phyloP scores from a whole-genome alignment of 805 yeast species.

The Suhomyces faveliae region DNA sequence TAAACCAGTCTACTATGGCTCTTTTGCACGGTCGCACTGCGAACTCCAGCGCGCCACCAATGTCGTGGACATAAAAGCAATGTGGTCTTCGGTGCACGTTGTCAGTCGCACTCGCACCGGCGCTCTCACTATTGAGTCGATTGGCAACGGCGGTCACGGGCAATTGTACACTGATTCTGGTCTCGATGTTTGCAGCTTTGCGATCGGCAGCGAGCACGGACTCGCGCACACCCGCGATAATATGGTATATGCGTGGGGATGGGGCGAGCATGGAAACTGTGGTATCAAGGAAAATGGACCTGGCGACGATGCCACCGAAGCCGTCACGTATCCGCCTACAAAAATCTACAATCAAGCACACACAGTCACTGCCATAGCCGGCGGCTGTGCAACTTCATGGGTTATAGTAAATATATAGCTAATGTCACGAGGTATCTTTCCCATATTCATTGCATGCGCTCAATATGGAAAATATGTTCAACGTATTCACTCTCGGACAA shows the following conservation, averaged over 20 bases:
- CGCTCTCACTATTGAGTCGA: constrained; percentile 35
- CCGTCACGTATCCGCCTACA: constrained; percentile 39
- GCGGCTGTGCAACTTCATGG: constrained; percentile 76
- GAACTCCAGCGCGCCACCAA: neutral
- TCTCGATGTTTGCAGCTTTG: constrained; percentile 20
- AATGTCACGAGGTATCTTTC: constrained; percentile 73
- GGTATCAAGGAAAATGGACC: constrained; percentile 37
- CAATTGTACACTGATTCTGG: constrained; percentile 44
- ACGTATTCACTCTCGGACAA: constrained; percentile 60
- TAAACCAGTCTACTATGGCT: neutral
- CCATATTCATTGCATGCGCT: constrained; percentile 60
- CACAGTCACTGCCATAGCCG: constrained; percentile 36
- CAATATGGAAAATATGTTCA: constrained; percentile 82
- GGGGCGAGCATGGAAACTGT: constrained; percentile 99
- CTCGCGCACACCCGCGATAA: constrained; percentile 34
- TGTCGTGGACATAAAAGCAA: constrained; percentile 36
- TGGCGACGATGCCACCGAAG: constrained; percentile 12
- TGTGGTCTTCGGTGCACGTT: constrained; percentile 82
- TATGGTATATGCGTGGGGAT: constrained; percentile 79
- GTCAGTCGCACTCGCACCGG: constrained; percentile 11
- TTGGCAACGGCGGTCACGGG: constrained; percentile 77
- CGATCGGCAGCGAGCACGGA: constrained; percentile 89
- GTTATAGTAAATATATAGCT: constrained; percentile 27
- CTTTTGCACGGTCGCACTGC: constrained; percentile 18
- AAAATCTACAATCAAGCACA: constrained; percentile 22